These are phyloP conservation scores for Malassezia restricta DNA, from an alignment of 1,284 basidiomycete genomes.

Conservation along the genomic window DNA sequence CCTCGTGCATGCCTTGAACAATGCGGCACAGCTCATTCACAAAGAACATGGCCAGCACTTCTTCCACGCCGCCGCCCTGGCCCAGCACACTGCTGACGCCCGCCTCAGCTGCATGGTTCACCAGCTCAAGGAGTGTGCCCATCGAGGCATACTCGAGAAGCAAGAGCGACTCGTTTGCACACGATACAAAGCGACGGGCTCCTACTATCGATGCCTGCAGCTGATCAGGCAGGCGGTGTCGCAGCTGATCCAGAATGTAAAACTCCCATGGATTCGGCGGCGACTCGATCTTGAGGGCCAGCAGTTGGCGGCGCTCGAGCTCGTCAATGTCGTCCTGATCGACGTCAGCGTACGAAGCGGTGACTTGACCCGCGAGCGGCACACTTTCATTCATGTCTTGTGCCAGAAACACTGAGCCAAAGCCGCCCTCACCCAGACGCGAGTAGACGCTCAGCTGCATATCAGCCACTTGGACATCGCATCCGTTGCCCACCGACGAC, in stretches of 20 bases:
- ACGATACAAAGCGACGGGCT: conserved; percentile 30
- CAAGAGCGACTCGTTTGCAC: conserved; percentile 71
- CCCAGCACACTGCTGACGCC: conserved; percentile 54
- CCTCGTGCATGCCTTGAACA: conserved; percentile 67
- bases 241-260: conserved; percentile 67
- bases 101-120: conserved; percentile 56
- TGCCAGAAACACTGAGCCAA: conserved; percentile 79
- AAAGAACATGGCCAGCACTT: conserved; percentile 91
- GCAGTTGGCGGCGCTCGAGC: conserved; percentile 52
- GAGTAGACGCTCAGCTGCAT: conserved; percentile 57
- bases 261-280: conserved; percentile 89
- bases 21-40: conserved; percentile 73
- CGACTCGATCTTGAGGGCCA: conserved; percentile 84
- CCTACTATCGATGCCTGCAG: conserved; percentile 26
- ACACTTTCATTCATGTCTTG: conserved; percentile 46
- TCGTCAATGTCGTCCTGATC: conserved; percentile 56
- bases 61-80: conserved; percentile 64
- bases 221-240: conserved; percentile 39
- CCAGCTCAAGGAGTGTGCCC: conserved; percentile 81
- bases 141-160: conserved; percentile 77
- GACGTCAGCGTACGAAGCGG: conserved; percentile 51
- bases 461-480: conserved; percentile 49
- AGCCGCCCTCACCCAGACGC: conserved; percentile 93
- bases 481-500: conserved; percentile 10
- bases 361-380: conserved; percentile 12